Conservation (phyloP, 225 moss, liverwort and hornwort genomes). For the Polytrichum commune region DNA sequence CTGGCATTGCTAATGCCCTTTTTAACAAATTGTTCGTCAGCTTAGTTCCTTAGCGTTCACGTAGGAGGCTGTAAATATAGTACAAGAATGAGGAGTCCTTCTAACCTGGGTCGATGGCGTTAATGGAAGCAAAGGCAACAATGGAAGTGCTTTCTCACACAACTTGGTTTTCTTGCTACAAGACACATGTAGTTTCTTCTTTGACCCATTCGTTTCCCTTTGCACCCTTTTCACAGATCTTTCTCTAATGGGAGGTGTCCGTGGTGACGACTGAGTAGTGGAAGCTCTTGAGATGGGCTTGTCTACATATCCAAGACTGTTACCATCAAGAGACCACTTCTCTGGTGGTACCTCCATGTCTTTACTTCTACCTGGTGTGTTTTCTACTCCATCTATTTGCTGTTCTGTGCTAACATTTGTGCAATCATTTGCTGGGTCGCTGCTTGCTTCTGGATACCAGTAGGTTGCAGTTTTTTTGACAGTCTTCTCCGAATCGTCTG, state of each 20-base stretch:
- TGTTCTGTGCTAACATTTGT: conserved; percentile 23
- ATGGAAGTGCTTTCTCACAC: conserved; percentile 31
- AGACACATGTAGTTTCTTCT: conserved; percentile 25
- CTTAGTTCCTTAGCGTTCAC: neutral
- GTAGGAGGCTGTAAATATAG: no score
- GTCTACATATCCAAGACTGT: conserved; percentile 11
- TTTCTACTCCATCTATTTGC: conserved; percentile 14
- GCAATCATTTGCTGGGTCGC: conserved; percentile 26
- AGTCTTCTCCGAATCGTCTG: conserved; percentile 40
- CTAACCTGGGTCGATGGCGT: neutral
- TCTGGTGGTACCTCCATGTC: conserved; percentile 13
- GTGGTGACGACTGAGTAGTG: conserved; percentile 22
- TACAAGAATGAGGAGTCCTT: no score
- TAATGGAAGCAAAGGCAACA: neutral
- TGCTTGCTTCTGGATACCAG: conserved; percentile 68
- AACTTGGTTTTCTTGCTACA: conserved; percentile 50
- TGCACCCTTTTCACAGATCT: conserved; percentile 40
- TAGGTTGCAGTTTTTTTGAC: conserved; percentile 45
- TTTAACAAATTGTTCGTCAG: no score
- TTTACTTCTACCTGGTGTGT: conserved; percentile 10
- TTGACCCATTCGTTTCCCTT: conserved; percentile 21
- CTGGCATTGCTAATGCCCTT: no score
- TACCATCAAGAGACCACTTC: conserved; percentile 14
- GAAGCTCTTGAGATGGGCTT: conserved; percentile 12
- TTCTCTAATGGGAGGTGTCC: conserved; percentile 48